Base-by-base conservation (phyloP, 495 filamentous ascomycete genomes). In the Hyaloscypha finlandica region DNA sequence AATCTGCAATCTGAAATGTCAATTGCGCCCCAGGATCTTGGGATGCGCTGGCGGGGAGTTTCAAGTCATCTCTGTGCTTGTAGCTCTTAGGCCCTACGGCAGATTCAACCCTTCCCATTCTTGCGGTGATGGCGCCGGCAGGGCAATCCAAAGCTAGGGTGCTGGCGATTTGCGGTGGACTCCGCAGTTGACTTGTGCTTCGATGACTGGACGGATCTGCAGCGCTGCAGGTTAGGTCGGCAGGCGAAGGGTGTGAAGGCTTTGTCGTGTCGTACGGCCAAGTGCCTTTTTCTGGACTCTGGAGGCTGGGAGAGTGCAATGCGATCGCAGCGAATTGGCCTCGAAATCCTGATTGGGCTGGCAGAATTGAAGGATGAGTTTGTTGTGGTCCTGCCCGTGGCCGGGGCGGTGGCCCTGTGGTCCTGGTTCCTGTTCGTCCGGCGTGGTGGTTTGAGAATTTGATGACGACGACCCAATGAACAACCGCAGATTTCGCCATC, bases 1-100 rank as follows among this genome's bases (percentile, higher is more conserved):
- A 16, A 31, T n/a, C 29, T 30, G 32, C 54, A 32, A 25, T 19
- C 29, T 37, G 35, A 45, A 61, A 71, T 66, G 61, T 71, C 63
- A 71, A 66, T 67, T 67, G 63, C 64, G 59, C 69, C 45, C 64
- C 22, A 66, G 68, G 65, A 68, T 70, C 48, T 39, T 61, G 61
- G 63, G 48, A 70, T 73, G 71, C 71, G 71, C 68, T 73, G 71
- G 71, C 71, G 65, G 25, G 60, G 55, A 68, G 68, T 73, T 70
- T 70, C 68, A 70, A 70, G 67, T 70, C 57, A 65, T 51, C 66
- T 65, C 67, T 65, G 69, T 69, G 70, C 70, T 64, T 65, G 58
- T 59, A 58, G 58, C 65, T 68, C 25, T 57, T 65, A 69, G 64
- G 63, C 37, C 59, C 60, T 63, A 48, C 55, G 63, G 63, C 63